A percentile compares a stretch with the other conserved stretches of the same genome.
These are phyloP conservation scores for Sarcodon aspratus DNA, from an alignment of 768 basidiomycete genomes.

Conservation along the genomic window DNA sequence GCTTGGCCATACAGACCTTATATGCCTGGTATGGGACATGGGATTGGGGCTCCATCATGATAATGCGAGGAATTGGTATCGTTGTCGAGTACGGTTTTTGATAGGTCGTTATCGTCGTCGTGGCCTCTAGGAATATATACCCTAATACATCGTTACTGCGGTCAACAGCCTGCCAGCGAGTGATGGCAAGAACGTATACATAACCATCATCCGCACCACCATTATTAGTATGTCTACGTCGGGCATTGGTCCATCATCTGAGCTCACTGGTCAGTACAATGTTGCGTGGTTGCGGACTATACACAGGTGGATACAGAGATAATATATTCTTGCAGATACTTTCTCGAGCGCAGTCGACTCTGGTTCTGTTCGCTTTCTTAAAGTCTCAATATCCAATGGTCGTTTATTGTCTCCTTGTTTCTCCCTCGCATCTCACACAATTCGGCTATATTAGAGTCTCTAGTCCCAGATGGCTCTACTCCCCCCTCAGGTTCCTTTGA, in stretches of 20 bases:
- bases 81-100: neutral
- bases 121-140: neutral
- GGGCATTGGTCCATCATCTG: conserved; percentile 34
- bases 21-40: conserved; percentile 41
- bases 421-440: conserved; percentile 14
- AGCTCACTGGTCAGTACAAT: neutral
- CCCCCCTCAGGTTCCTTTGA: conserved; percentile 38
- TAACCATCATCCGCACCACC: neutral
- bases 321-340: conserved; percentile 26
- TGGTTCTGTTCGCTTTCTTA: conserved; percentile 55
- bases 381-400: conserved; percentile 72
- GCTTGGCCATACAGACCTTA: conserved; percentile 19
- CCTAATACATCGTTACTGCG: neutral
- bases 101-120: neutral
- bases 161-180: neutral
- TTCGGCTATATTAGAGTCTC: conserved; percentile 39
- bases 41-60: conserved; percentile 14
- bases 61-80: neutral
- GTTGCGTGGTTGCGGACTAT: conserved; percentile 36
- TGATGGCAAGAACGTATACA: neutral
- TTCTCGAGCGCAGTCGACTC: conserved; percentile 51
- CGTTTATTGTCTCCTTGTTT: conserved; percentile 14
- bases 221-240: conserved; percentile 44
- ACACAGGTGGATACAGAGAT: neutral
- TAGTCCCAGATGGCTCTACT: conserved; percentile 48